Evolutionary conservation across 768 basidiomycete genomes (phyloP), one percentile per base, ranked within the genome.

Genomic region (Cyclocybe aegerita): DNA sequence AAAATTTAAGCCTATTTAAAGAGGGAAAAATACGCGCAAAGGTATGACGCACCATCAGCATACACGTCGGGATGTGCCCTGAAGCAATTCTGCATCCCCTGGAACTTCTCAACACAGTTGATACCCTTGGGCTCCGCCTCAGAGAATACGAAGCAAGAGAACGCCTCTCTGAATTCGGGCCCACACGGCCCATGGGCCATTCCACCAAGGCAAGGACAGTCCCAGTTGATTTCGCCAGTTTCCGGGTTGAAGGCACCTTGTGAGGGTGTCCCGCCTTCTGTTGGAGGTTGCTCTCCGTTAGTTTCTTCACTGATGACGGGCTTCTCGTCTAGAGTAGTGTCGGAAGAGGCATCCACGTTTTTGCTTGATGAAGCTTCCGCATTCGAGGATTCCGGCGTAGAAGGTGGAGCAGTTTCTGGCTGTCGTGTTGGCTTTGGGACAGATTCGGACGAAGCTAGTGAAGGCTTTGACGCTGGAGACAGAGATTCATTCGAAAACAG

Each of bases 141-240:
- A 9, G 93, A 95, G 69, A 81, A 86, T 6, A 99, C 85, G 60
- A 99, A 99, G 72, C 97, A 99, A 33, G 93, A 92, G 71, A 99
- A 99, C 1, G 97, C 96, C 54, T 87, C 90, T 55, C 87, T 85
- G 76, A 99, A 99, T 58, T 98, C 80, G 53, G 79, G 77, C 7
- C 97, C 97, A 62, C 97, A 99, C 8, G 94, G 93, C 5, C 97
- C 96, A 63, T 98, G 79, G 8, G 96, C 96, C 97, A 99, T 98
- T 43, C 97, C 97, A 31, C 97, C 97, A 7, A 99, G 83, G 67
- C 97, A 98, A 1, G 97, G 93, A 68, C 97, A 99, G 65, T 98
- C 97, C 97, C 97, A 99, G 73, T 99, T 99, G 62, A 99, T 98
- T 79, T 98, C 94, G 39, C 97, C 97, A 1, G 97, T 99, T 55